Conservation (phyloP, 352 stramenopile genomes). For the Globisporangium middletonii region DNA sequence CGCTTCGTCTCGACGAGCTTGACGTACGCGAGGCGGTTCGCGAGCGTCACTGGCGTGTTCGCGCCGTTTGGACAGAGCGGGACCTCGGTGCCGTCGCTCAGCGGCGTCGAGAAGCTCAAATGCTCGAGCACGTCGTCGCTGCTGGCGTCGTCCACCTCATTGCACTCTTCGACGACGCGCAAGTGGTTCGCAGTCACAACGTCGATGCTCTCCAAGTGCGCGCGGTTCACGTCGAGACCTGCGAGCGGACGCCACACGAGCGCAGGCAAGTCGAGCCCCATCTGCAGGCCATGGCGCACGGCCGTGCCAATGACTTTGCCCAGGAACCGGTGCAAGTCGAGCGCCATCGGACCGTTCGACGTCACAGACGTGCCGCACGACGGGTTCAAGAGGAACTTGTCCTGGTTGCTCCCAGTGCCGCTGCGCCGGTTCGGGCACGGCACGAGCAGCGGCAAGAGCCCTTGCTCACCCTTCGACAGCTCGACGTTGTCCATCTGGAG, state of each 20-base stretch:
- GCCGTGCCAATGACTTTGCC: slow-evolving; percentile 95
- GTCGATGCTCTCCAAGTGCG: slow-evolving; percentile 79
- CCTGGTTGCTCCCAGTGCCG: slow-evolving; percentile 85
- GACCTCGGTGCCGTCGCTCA: slow-evolving; percentile 80
- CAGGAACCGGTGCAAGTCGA: slow-evolving; percentile 94
- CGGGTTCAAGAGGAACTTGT: slow-evolving; percentile 90
- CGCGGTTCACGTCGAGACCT: slow-evolving; percentile 63
- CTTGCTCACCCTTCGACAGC: slow-evolving; percentile 78
- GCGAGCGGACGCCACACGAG: slow-evolving; percentile 85
- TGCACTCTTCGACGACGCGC: slow-evolving; percentile 52
- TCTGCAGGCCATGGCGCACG: slow-evolving; percentile 93
- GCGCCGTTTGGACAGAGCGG: slow-evolving; percentile 61
- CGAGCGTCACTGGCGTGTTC: slow-evolving; percentile 55
- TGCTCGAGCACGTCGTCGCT: slow-evolving; percentile 39
- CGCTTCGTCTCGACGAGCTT: slow-evolving; percentile 62
- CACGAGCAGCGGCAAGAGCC: slow-evolving; percentile 82
- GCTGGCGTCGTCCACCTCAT: slow-evolving; percentile 28
- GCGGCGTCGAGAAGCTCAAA: slow-evolving; percentile 66
- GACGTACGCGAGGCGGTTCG: slow-evolving; percentile 57
- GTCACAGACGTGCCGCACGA: slow-evolving; percentile 76
- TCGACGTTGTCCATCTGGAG: slow-evolving; percentile 90
- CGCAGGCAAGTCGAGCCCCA: slow-evolving; percentile 87
- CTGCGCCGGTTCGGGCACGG: slow-evolving; percentile 85
- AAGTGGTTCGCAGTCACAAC: slow-evolving; percentile 68
- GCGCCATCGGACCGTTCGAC: slow-evolving; percentile 82